phyloP scores from a whole-genome alignment of 345 rosid genomes.

The Hibiscus mutabilis region DNA sequence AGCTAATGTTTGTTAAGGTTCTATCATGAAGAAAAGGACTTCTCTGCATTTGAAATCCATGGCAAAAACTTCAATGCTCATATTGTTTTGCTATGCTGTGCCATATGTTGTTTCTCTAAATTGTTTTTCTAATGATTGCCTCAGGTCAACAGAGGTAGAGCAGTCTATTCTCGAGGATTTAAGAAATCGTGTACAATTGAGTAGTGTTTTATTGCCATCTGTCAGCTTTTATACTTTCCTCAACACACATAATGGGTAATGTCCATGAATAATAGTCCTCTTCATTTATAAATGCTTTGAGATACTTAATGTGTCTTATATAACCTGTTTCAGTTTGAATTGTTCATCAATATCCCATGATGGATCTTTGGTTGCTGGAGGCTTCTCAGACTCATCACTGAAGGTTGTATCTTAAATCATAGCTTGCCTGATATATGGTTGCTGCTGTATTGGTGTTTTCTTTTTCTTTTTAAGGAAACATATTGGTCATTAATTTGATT shows the following conservation, averaged over 20 bases:
- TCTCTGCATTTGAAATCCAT: neutral
- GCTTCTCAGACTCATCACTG: constrained; percentile 92
- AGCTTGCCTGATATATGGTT: neutral
- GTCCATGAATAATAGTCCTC: neutral
- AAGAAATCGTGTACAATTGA: constrained; percentile 89
- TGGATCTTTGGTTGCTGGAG: constrained; percentile 95
- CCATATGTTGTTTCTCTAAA: neutral
- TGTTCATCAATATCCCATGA: constrained; percentile 92
- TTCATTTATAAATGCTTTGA: neutral
- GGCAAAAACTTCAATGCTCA: neutral
- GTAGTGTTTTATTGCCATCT: constrained; percentile 72
- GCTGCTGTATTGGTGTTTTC: neutral
- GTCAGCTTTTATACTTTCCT: constrained; percentile 91
- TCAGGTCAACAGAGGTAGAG: constrained; percentile 81
- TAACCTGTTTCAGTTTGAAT: constrained; percentile 48
- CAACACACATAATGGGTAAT: constrained; percentile 88
- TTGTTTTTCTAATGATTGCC: constrained; percentile 12
- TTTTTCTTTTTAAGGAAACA: neutral
- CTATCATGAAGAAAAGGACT: too few species aligned
- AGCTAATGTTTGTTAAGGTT: neutral
- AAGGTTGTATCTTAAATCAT: constrained; percentile 42
- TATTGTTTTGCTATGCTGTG: neutral
- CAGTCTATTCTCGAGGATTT: constrained; percentile 91
- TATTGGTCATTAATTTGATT: constrained; percentile 19
- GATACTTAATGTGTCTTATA: constrained; percentile 9